Conservation (phyloP, 371 early-diverging fungal species). For the Basidiobolus meristosporus region DNA sequence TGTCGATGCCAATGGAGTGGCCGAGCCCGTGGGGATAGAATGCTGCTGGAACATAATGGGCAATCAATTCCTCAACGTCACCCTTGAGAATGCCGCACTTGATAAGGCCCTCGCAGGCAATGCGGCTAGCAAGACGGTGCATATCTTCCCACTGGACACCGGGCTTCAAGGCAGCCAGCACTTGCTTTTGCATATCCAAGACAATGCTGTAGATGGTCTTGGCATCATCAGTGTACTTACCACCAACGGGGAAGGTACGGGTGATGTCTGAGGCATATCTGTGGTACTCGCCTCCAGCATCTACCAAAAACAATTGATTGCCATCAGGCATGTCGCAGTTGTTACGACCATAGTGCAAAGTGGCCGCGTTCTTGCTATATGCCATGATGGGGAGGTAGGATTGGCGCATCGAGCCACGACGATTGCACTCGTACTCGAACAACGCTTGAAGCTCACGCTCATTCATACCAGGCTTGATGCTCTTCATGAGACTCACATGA, state of each 20-base stretch:
- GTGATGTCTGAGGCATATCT: slow-evolving; percentile 85
- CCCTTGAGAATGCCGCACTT: slow-evolving; percentile 55
- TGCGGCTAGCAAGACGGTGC: slow-evolving; percentile 53
- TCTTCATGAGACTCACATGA: slow-evolving; percentile 20
- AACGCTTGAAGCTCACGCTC: slow-evolving; percentile 30
- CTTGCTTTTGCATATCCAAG: slow-evolving; percentile 62
- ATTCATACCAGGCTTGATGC: slow-evolving; percentile 17
- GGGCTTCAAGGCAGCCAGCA: slow-evolving; percentile 42
- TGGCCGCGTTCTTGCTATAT: slow-evolving; percentile 26
- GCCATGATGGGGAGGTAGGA: slow-evolving; percentile 39
- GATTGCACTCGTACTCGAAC: slow-evolving; percentile 27
- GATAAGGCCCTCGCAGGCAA: slow-evolving; percentile 57
- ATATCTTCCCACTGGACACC: slow-evolving; percentile 81
- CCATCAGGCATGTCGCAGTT: slow-evolving; percentile 13
- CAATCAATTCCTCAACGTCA: slow-evolving; percentile 36
- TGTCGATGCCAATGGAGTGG: slow-evolving; percentile 51
- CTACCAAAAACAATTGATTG: slow-evolving; percentile 57
- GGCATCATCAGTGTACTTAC: slow-evolving; percentile 53
- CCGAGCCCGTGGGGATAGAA: slow-evolving; percentile 84
- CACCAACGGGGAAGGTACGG: slow-evolving; percentile 70
- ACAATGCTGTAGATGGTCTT: slow-evolving; percentile 66
- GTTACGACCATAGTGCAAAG: slow-evolving; percentile 30
- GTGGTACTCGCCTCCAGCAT: slow-evolving; percentile 67
- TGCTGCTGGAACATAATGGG: slow-evolving; percentile 51
- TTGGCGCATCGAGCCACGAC: slow-evolving; percentile 18